Base-by-base conservation (phyloP, 140 eudicot species). In the Artemisia princeps region DNA sequence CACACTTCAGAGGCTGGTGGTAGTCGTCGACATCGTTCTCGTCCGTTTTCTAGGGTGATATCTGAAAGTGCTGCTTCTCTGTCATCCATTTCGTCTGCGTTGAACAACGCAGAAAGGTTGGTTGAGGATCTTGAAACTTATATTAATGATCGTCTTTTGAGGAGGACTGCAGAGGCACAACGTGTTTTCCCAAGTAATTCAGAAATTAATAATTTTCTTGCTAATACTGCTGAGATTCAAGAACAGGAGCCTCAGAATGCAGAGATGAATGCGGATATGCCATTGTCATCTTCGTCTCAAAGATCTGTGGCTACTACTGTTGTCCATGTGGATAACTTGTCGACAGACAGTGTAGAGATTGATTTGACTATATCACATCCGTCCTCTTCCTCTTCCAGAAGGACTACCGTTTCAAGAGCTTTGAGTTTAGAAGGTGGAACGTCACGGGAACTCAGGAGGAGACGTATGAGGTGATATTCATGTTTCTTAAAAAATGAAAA, bases 41-140 rank as follows among this genome's bases (percentile, higher is more conserved):
- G 84, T 37, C 90, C 77, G 24, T 79, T 79, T 60, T 77, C 87
- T 14, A 83, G 94, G 70, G 88, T 85, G 5, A 72, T 85, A 16
- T 83, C 90, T 1, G 96, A 88, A 72, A 83, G 81, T 73, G 86
- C 94, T 40, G 94, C 89, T 64, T 88, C 90, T 28, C 90, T 88
- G 59, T 81, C 96, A 68, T 78, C 87, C 15, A 82, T 85, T 42
- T 88, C 96, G 0, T 80, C 90, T 22, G 94, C 83, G 0, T 74
- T 88, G 63, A 81, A 73, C 72, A 81, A 81, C 62, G 86, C 90
- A 37, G 90, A 85, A 66, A 79, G 94, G 64, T 70, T 83, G 53
- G 86, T 88, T 73, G 87, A 83, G 69, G 90, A 88, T 67, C 74
- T 83, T 30, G 89, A 85, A 69, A 66, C 86, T 2, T 81, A 71